A percentile compares a stretch with the other conserved stretches of the same genome.
phyloP scores from a whole-genome alignment of 1,284 basidiomycete genomes.

The Ceraceosorus bombacis region DNA sequence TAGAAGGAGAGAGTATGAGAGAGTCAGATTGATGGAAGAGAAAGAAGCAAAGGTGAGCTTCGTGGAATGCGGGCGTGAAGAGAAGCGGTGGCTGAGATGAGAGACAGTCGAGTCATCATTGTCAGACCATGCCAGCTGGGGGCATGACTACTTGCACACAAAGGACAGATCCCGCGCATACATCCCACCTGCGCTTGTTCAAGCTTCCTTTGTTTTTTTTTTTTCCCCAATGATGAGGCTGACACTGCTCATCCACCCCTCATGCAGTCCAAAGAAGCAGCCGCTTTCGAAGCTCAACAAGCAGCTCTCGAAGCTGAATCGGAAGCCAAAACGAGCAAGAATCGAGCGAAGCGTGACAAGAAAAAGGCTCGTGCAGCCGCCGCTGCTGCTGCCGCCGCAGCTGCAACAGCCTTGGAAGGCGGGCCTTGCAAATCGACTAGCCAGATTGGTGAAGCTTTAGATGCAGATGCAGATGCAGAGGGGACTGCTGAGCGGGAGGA shows the following conservation, averaged over 20 bases:
- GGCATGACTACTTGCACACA: background rate
- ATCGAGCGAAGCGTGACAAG: conserved; percentile 40
- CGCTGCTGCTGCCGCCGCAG: background rate
- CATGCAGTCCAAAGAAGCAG: conserved; percentile 23
- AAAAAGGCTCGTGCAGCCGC: conserved; percentile 21
- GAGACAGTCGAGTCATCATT: background rate
- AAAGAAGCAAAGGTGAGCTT: conserved; percentile 63
- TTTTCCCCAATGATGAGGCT: too few relatives aligned
- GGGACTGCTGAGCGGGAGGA: background rate
- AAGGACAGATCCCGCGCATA: too few relatives aligned
- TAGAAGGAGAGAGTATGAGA: conserved; percentile 85
- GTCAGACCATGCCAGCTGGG: background rate
- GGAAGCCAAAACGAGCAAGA: conserved; percentile 42
- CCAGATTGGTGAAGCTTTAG: background rate
- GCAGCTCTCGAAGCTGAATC: conserved; percentile 40
- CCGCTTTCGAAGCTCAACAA: conserved; percentile 26
- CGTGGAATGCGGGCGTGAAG: background rate
- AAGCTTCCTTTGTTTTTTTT: too few relatives aligned
- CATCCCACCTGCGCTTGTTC: too few relatives aligned
- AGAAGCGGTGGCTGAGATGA: background rate
- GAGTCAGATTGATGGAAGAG: conserved; percentile 84
- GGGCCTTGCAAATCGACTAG: too few relatives aligned
- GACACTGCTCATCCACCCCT: too few relatives aligned
- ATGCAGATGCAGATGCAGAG: background rate
- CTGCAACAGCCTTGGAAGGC: background rate